phyloP scores from a whole-genome alignment of 805 yeast genomes.

The Metschnikowia lunata region DNA sequence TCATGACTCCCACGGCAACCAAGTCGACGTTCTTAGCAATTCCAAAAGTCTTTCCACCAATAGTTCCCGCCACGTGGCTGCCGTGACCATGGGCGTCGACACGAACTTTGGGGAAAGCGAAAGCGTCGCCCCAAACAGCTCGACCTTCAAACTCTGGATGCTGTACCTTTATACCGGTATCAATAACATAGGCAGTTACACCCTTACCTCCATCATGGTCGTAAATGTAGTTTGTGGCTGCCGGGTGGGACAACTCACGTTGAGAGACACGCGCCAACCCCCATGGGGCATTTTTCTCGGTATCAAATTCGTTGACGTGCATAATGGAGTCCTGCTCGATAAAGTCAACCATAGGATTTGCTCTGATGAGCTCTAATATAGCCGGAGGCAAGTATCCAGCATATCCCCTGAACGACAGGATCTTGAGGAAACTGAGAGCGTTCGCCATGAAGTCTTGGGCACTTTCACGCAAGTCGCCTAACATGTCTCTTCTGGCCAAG shows the following conservation, averaged over 20 bases:
- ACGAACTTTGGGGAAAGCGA: constrained; percentile 58
- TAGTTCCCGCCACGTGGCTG: constrained; percentile 96
- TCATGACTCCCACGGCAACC: constrained; percentile 80
- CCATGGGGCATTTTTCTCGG: constrained; percentile 91
- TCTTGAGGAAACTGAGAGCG: constrained; percentile 9
- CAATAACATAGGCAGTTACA: constrained; percentile 82
- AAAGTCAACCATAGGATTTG: constrained; percentile 17
- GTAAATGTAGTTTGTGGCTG: constrained; percentile 45
- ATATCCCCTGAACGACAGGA: constrained; percentile 18
- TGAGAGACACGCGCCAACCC: constrained; percentile 89
- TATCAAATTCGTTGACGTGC: constrained; percentile 42
- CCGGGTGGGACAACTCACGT: constrained; percentile 46
- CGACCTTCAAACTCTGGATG: constrained; percentile 82
- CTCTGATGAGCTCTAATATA: constrained; percentile 13
- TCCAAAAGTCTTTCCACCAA: constrained; percentile 76
- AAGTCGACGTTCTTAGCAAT: constrained; percentile 76
- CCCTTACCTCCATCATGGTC: constrained; percentile 76
- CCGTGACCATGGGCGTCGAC: constrained; percentile 92
- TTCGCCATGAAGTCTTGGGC: constrained; percentile 5
- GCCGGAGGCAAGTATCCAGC: constrained; percentile 19
- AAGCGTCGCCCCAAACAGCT: constrained; percentile 79
- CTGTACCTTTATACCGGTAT: constrained; percentile 76
- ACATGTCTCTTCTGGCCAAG: constrained; percentile 21
- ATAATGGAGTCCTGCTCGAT: constrained; percentile 23
- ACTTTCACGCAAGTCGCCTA: constrained; percentile 13